These are phyloP conservation scores for Typha latifolia DNA, from an alignment of 176 grass and related monocot genomes.

Conservation along the genomic window DNA sequence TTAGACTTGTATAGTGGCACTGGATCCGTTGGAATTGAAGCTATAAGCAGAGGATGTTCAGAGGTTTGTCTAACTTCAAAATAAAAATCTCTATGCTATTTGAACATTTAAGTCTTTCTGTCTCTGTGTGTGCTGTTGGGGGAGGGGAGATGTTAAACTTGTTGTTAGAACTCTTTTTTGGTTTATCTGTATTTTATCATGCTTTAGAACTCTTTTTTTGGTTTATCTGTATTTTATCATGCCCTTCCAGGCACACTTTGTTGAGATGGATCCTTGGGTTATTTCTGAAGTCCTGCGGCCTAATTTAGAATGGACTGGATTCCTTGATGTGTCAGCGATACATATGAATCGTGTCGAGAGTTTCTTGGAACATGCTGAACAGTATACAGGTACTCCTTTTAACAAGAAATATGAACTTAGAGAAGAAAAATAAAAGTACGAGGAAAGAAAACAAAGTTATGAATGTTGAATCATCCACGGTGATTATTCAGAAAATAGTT, in stretches of 20 bases:
- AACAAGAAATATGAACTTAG: background rate
- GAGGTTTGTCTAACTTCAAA: constrained; percentile 36
- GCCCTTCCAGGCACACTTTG: constrained; percentile 65
- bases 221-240: background rate
- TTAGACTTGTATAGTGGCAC: constrained; percentile 95
- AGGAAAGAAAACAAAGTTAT: background rate
- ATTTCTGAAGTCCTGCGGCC: constrained; percentile 69
- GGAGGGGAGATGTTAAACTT: background rate
- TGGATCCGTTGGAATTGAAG: constrained; percentile 97
- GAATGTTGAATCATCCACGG: background rate
- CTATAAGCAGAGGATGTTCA: constrained; percentile 93
- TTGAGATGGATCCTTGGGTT: constrained; percentile 96
- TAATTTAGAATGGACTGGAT: constrained; percentile 82
- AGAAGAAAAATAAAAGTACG: background rate
- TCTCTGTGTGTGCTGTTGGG: no score
- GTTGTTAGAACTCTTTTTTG: background rate
- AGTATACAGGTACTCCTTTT: constrained; percentile 41
- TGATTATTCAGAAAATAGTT: background rate
- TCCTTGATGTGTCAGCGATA: constrained; percentile 70
- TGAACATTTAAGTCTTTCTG: background rate
- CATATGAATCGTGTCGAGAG: constrained; percentile 74
- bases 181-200: background rate
- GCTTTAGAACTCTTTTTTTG: background rate
- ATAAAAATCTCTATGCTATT: constrained; percentile 2
- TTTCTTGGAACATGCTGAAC: constrained; percentile 67